These are phyloP conservation scores for Elsinoe australis DNA, from an alignment of 2,329 filamentous ascomycete genomes.

Conservation along the genomic window DNA sequence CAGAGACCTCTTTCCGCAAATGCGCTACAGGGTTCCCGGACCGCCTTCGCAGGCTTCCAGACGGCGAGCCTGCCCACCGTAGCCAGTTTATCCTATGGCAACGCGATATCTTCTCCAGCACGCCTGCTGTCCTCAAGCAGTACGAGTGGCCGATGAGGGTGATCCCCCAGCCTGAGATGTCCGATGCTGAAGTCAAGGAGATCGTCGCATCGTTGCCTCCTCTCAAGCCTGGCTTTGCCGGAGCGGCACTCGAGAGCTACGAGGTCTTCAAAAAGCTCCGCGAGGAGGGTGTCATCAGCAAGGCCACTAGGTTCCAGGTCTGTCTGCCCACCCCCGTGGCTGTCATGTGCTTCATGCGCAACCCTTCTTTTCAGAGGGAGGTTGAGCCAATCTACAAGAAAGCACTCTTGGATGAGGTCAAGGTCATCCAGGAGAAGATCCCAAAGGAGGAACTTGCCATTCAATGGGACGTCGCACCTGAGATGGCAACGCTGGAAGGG, in stretches of 20 bases:
- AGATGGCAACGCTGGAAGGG: conserved; percentile 31
- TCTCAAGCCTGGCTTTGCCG: conserved; percentile 30
- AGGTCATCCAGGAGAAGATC: conserved; percentile 29
- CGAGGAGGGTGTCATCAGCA: conserved; percentile 27
- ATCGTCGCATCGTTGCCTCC: conserved; percentile 16
- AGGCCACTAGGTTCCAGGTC: conserved; percentile 30
- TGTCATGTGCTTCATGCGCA: neutral
- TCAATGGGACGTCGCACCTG: conserved; percentile 31
- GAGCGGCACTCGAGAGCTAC: conserved; percentile 31
- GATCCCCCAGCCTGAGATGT: conserved; percentile 1
- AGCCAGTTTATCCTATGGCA: conserved; percentile 32
- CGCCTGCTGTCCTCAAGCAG: conserved; percentile 7
- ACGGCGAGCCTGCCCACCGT: conserved; percentile 36
- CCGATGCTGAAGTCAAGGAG: conserved; percentile 12
- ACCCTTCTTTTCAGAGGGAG: conserved; percentile 25
- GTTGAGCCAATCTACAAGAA: conserved; percentile 32
- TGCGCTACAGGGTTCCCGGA: conserved; percentile 27
- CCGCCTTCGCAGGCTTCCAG: conserved; percentile 35
- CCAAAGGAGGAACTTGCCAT: conserved; percentile 32
- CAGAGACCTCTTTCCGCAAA: conserved; percentile 29
- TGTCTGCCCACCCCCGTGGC: conserved; percentile 29
- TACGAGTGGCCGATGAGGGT: conserved; percentile 7
- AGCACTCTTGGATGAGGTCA: conserved; percentile 27
- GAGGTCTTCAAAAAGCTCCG: conserved; percentile 27
- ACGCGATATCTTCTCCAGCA: conserved; percentile 26